phyloP scores from a whole-genome alignment of 257 asterid species.

The Hygrophila difformis region DNA sequence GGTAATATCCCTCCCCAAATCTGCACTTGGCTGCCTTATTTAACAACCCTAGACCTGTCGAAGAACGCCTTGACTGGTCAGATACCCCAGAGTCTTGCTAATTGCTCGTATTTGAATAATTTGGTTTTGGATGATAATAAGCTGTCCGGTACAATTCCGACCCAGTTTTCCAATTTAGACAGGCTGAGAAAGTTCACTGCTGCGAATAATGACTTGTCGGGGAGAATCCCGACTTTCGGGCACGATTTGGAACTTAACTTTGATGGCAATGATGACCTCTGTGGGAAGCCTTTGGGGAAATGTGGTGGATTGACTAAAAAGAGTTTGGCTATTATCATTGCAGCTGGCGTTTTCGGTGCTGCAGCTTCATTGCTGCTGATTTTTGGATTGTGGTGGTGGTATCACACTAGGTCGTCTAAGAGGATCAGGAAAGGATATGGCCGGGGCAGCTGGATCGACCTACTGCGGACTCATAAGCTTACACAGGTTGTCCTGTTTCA shows the following conservation, averaged over 20 bases:
- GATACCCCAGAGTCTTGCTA: slow-evolving; percentile 62
- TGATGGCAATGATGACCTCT: slow-evolving; percentile 57
- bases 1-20: slow-evolving; percentile 67
- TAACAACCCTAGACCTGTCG: slow-evolving; percentile 65
- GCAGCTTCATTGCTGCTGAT: slow-evolving; percentile 72
- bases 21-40: slow-evolving; percentile 78
- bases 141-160: slow-evolving; percentile 56
- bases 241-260: slow-evolving; percentile 26
- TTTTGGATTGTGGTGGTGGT: slow-evolving; percentile 86
- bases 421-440: slow-evolving; percentile 44
- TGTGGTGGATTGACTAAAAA: slow-evolving; percentile 79
- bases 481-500: slow-evolving; percentile 74
- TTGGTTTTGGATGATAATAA: slow-evolving; percentile 43
- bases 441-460: slow-evolving; percentile 51
- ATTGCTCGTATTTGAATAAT: slow-evolving; percentile 53
- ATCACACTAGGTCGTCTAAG: slow-evolving; percentile 29
- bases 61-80: slow-evolving; percentile 49
- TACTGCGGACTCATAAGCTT: slow-evolving; percentile 65
- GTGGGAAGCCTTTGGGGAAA: slow-evolving; percentile 59
- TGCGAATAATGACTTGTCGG: slow-evolving; percentile 55
- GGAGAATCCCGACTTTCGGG: slow-evolving; percentile 58
- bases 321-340: slow-evolving; percentile 65
- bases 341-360: slow-evolving; percentile 86
- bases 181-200: slow-evolving; percentile 55
- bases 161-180: slow-evolving; percentile 47